Conservation (phyloP, 2,329 filamentous ascomycete genomes). For the Fusarium transvaalense region DNA sequence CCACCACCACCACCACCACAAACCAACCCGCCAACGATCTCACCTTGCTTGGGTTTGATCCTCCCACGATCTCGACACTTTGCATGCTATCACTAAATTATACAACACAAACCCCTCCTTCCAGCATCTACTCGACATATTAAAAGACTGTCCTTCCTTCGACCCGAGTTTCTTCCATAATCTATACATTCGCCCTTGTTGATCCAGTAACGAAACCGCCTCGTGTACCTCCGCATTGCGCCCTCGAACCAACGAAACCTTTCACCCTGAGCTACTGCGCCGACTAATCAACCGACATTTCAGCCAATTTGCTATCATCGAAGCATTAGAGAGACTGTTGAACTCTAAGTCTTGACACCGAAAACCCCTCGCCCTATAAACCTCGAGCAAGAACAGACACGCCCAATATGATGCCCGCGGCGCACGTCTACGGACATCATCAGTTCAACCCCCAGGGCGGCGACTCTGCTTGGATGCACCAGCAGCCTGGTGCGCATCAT, state of each 20-base stretch:
- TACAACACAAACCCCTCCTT: background rate
- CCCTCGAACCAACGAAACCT: slow-evolving; percentile 35
- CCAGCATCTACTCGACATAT: background rate
- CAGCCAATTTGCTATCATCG: slow-evolving; percentile 11
- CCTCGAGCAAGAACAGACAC: slow-evolving; percentile 32
- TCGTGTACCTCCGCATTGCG: slow-evolving; percentile 39
- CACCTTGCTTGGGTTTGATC: slow-evolving; percentile 40
- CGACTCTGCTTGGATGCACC: slow-evolving; percentile 76
- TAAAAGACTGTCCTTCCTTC: slow-evolving; percentile 9
- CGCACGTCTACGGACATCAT: slow-evolving; percentile 76
- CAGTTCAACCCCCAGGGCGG: slow-evolving; percentile 71
- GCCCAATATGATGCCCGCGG: slow-evolving; percentile 70
- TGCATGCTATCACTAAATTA: slow-evolving; percentile 18
- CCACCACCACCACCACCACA: too few relatives aligned
- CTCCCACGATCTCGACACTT: slow-evolving; percentile 25
- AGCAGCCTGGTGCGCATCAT: slow-evolving; percentile 68
- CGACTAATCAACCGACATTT: slow-evolving; percentile 19
- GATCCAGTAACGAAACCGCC: slow-evolving; percentile 6
- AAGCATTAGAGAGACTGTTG: background rate
- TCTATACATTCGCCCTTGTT: slow-evolving; percentile 8
- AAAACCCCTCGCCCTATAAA: slow-evolving; percentile 1
- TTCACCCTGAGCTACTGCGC: slow-evolving; percentile 27
- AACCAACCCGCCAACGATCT: slow-evolving; percentile 40
- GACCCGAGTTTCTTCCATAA: background rate
- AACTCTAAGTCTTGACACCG: background rate